Base-by-base conservation (phyloP, 2,329 filamentous ascomycete species). In the Talaromyces sp. region DNA sequence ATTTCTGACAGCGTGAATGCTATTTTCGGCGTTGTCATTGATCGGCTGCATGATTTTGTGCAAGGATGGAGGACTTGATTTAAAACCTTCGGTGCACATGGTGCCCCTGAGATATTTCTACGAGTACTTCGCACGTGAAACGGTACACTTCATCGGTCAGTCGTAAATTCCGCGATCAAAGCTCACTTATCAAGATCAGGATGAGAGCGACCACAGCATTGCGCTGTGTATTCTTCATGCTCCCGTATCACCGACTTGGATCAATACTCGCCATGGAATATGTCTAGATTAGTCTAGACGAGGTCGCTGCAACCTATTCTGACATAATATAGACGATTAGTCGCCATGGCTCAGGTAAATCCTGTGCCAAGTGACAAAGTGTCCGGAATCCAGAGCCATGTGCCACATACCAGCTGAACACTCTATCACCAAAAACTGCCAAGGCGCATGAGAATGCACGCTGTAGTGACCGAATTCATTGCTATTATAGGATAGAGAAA, bases 1-100 rank as follows among this genome's bases (percentile, higher is more conserved):
- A 96, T 99, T 74, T 91, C 95, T 71, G 93, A 97, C 75, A 94
- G 92, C 68, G 85, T 95, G 68, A 93, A 91, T 76, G 93, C 93
- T 56, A 89, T 96, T 72, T 93, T 96, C 70, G 93, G 93, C 0
- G 92, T 96, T 3, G 90, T 98, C 45, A 97, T 99, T 81, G 95
- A 99, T 81, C 89, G 92, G 71, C 82, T 98, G 70, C 95, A 99
- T 80, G 93, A 94, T 71, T 88, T 97, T 80, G 91, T 96, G 67
- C 95, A 99, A 81, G 90, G 91, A 62, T 94, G 94, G 82, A 86
- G 91, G 76, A 89, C 89, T n/a, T 92, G 56, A 66, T 47, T 14
- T 14, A 16, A 54, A 3, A 3, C 19, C 10, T 10, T 47, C 10
- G 3, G 10, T 11, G 49, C 49, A 35, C 27, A 19, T 35, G 13